Evolutionary conservation across 768 basidiomycete species (phyloP).

Genomic region (Paxillus rubicundulus): DNA sequence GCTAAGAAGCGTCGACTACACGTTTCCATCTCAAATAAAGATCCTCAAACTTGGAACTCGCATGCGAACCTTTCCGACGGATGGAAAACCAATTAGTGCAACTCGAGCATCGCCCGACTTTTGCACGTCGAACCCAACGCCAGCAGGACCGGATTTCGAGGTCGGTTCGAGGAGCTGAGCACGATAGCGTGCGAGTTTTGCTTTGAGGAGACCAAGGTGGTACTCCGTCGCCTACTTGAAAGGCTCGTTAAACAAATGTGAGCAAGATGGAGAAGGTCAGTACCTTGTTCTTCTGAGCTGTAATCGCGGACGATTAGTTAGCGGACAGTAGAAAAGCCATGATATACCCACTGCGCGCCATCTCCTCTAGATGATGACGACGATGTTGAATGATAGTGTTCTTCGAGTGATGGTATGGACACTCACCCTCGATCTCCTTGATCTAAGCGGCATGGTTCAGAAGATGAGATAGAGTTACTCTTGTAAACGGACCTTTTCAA

Average conservation of each 20-base stretch:
- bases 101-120: conserved; percentile 87
- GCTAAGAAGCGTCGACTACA: conserved; percentile 83
- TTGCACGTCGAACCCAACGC: conserved; percentile 87
- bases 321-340: neutral
- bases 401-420: neutral
- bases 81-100: conserved; percentile 93
- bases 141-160: conserved; percentile 75
- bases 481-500: conserved; percentile 74
- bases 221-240: conserved; percentile 80
- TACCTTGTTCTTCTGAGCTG: conserved; percentile 96
- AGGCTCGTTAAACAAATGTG: conserved; percentile 9
- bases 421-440: conserved; percentile 91
- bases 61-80: conserved; percentile 74
- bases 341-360: conserved; percentile 81
- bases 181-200: conserved; percentile 91
- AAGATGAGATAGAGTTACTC: conserved; percentile 3
- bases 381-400: neutral
- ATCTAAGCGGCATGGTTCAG: conserved; percentile 50
- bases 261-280: conserved; percentile 2
- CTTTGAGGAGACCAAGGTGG: conserved; percentile 90
- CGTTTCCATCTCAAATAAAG: conserved; percentile 3
- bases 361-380: conserved; percentile 67
- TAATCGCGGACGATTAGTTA: neutral
- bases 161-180: conserved; percentile 92
- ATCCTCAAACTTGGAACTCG: neutral